Evolutionary conservation across 176 grass and related monocot genomes (phyloP).

Genomic region (bread wheat (Triticum aestivum)): DNA sequence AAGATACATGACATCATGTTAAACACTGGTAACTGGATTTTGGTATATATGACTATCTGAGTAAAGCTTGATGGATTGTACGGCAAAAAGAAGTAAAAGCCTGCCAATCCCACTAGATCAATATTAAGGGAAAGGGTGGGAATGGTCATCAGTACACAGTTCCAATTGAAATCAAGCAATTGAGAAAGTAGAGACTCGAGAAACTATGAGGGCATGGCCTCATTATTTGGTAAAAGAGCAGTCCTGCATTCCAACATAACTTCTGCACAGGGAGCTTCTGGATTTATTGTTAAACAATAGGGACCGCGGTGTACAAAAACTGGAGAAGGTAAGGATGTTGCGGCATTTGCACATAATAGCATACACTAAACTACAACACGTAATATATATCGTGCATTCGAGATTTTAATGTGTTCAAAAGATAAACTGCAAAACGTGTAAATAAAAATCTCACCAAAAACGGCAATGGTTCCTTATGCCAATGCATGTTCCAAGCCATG

Average conservation of each 20-base stretch:
- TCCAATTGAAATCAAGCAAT: background rate
- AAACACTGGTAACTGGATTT: background rate
- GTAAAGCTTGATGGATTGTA: constrained; percentile 13
- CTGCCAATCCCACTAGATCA: constrained; percentile 3
- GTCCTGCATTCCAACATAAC: background rate
- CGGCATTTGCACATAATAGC: background rate
- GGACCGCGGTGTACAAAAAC: background rate
- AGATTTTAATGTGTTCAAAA: background rate
- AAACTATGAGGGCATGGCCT: background rate
- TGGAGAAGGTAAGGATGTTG: background rate
- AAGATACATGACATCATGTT: background rate
- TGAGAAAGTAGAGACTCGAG: background rate
- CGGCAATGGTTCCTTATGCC: constrained; percentile 74
- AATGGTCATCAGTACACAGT: background rate
- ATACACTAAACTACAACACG: background rate
- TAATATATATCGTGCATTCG: background rate
- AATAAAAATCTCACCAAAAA: constrained; percentile 71
- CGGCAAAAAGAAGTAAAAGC: background rate
- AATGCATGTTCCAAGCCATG: constrained; percentile 92
- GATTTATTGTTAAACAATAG: background rate
- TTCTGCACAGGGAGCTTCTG: background rate
- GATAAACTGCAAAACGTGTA: constrained; percentile 7
- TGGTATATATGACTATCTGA: background rate
- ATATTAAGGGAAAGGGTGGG: background rate
- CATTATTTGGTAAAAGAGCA: background rate